Conservation (phyloP, 2,329 filamentous ascomycete genomes). For the Thermoascus crustaceus region DNA sequence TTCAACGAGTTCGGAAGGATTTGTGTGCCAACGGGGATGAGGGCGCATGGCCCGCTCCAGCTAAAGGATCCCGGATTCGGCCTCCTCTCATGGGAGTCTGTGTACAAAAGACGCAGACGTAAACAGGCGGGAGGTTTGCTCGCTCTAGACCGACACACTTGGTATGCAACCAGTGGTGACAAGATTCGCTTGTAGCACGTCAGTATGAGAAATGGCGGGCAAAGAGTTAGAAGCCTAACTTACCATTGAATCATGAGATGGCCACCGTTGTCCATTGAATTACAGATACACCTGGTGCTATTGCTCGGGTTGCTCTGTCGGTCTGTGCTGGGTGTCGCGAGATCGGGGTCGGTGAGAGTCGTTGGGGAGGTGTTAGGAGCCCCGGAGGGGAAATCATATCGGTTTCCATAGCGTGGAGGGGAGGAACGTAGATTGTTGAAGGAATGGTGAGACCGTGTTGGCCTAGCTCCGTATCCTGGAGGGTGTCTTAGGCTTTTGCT, state of each 20-base stretch:
- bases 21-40: slow-evolving; percentile 36
- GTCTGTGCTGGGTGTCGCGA: slow-evolving; percentile 47
- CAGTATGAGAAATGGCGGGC: slow-evolving; percentile 3
- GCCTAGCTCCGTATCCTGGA: too few relatives aligned
- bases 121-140: slow-evolving; percentile 39
- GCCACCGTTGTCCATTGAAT: slow-evolving; percentile 45
- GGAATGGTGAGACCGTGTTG: slow-evolving; percentile 24
- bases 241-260: slow-evolving; percentile 54
- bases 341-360: slow-evolving; percentile 42
- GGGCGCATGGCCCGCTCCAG: slow-evolving; percentile 22
- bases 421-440: slow-evolving; percentile 35
- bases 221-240: slow-evolving; percentile 11
- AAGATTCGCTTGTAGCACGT: slow-evolving; percentile 44
- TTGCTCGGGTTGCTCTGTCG: slow-evolving; percentile 44
- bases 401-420: slow-evolving; percentile 30
- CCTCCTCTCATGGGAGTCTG: slow-evolving; percentile 34
- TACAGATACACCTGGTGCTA: slow-evolving; percentile 52
- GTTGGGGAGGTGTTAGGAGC: slow-evolving; percentile 42
- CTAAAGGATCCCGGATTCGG: slow-evolving; percentile 26
- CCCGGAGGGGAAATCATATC: slow-evolving; percentile 29
- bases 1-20: slow-evolving; percentile 29
- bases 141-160: slow-evolving; percentile 49
- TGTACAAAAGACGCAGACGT: slow-evolving; percentile 46
- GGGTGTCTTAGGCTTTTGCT: slow-evolving; percentile 22
- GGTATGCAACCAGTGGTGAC: slow-evolving; percentile 55